Conservation (phyloP, 495 filamentous ascomycete species). For the Geopyxis carbonaria region DNA sequence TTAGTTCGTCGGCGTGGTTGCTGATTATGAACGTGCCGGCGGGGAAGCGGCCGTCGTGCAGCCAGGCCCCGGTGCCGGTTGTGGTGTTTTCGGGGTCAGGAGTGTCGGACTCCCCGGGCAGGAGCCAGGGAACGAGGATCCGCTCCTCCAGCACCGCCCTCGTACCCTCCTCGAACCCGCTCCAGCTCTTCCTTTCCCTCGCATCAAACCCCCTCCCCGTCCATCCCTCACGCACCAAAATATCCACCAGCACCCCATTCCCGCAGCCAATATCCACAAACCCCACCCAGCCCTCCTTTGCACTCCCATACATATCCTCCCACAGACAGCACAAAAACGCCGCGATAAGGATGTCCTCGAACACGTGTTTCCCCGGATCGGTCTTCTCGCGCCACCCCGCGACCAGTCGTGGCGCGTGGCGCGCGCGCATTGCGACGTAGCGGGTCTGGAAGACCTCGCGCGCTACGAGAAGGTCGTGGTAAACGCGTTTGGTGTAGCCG, state of each 20-base stretch:
- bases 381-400: constrained; percentile 66
- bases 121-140: constrained; percentile 50
- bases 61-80: constrained; percentile 24
- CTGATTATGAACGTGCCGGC: constrained; percentile 78
- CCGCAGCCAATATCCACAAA: constrained; percentile 95
- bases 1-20: constrained; percentile 92
- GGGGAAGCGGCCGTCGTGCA: constrained; percentile 57
- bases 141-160: constrained; percentile 45
- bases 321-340: constrained; percentile 90
- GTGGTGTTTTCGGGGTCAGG: neutral
- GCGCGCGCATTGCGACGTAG: constrained; percentile 61
- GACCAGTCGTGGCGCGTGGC: constrained; percentile 51
- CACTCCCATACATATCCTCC: constrained; percentile 54
- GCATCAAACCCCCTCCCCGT: constrained; percentile 83
- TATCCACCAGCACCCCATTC: constrained; percentile 79
- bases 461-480: constrained; percentile 59
- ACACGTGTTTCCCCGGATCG: constrained; percentile 80
- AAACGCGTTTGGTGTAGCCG: constrained; percentile 55
- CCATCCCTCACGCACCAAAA: constrained; percentile 71
- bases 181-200: constrained; percentile 65
- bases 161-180: constrained; percentile 41
- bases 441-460: constrained; percentile 60
- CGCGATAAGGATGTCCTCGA: constrained; percentile 83
- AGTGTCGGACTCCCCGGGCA: constrained; percentile 10
- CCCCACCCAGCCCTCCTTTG: constrained; percentile 45